phyloP scores from a whole-genome alignment of 164 flowering plant genomes.

The Berberis vulgaris region DNA sequence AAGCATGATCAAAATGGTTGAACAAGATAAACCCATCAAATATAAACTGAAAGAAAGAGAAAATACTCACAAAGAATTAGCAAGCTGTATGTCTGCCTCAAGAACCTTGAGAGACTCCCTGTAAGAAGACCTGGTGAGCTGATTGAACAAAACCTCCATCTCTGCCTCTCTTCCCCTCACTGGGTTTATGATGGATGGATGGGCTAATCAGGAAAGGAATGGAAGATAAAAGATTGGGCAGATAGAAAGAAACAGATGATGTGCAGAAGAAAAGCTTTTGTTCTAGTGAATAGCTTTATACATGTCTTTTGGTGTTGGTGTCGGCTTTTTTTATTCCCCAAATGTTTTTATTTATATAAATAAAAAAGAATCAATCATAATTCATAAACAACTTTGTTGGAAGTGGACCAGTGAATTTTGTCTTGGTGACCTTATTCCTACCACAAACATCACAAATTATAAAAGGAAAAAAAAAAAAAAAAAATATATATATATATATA shows the following conservation, averaged over 20 bases:
- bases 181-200: neutral
- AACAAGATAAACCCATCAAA: neutral
- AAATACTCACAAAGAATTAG: conserved; percentile 62
- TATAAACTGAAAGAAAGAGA: neutral
- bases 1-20: neutral
- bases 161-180: conserved; percentile 1
- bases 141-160: conserved; percentile 57
- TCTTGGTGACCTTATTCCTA: neutral
- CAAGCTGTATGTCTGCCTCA: conserved; percentile 79
- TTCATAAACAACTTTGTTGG: neutral
- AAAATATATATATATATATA: too few relatives aligned
- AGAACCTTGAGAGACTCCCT: conserved; percentile 57
- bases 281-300: neutral
- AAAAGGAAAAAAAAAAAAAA: neutral
- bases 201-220: neutral
- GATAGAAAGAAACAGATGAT: neutral
- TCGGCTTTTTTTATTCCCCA: neutral
- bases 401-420: neutral
- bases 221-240: neutral
- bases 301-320: too few relatives aligned
- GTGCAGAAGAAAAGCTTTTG: neutral
- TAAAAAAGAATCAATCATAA: neutral
- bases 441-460: neutral
- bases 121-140: conserved; percentile 46
- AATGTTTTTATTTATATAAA: neutral